These are phyloP conservation scores for Boletus subparvulus DNA, from an alignment of 768 basidiomycete species.

Conservation along the genomic window DNA sequence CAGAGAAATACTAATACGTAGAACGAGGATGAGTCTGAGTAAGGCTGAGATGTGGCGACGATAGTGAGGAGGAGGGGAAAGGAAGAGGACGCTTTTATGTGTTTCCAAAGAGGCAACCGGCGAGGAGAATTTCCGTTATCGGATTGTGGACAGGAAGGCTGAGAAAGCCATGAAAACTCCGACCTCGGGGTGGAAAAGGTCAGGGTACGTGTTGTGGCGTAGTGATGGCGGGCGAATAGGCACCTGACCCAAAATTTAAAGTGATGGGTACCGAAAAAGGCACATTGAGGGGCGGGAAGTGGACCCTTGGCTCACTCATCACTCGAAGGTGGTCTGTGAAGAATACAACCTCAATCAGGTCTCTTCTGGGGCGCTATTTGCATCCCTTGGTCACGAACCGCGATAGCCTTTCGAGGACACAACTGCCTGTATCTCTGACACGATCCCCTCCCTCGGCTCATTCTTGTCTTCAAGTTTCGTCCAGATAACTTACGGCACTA, in stretches of 20 bases:
- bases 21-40: neutral
- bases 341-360: conserved; percentile 18
- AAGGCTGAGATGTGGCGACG: neutral
- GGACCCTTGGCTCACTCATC: conserved; percentile 32
- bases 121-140: conserved; percentile 37
- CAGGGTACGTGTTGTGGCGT: conserved; percentile 39
- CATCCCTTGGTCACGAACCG: conserved; percentile 17
- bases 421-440: conserved; percentile 25
- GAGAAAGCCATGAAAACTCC: conserved; percentile 31
- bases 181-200: conserved; percentile 21
- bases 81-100: conserved; percentile 26
- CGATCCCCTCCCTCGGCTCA: conserved; percentile 10
- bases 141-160: conserved; percentile 28
- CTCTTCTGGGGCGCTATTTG: conserved; percentile 28
- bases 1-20: conserved; percentile 19
- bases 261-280: conserved; percentile 23
- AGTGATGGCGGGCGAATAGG: conserved; percentile 36
- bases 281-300: conserved; percentile 5
- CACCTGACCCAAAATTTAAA: conserved; percentile 25
- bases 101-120: conserved; percentile 27
- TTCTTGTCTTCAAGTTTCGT: conserved; percentile 11
- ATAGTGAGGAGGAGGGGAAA: neutral
- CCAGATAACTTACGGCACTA: conserved; percentile 32
- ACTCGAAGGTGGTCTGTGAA: conserved; percentile 25
- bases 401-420: conserved; percentile 37